Percentiles rank a stretch among this genome's conserved stretches.
phyloP scores from a whole-genome alignment of 371 early-diverging fungal genomes.

The Quaeritorhiza haematococci region DNA sequence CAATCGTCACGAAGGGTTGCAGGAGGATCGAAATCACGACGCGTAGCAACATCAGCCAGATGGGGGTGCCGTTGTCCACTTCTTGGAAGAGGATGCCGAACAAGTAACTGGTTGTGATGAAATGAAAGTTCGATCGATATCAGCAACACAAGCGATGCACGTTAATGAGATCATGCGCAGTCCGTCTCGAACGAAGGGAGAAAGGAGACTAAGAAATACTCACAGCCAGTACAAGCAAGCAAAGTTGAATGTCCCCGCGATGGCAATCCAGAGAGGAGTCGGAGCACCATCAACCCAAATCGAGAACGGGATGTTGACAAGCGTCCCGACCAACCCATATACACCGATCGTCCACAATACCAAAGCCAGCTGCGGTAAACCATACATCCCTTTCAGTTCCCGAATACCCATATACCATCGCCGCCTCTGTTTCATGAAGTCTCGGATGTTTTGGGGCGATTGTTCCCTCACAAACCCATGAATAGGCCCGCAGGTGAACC shows the following conservation, averaged over 20 bases:
- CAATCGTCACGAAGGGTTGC: slow-evolving; percentile 37
- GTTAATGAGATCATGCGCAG: too few species aligned
- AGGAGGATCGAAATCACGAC: slow-evolving; percentile 37
- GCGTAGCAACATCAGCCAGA: slow-evolving; percentile 27
- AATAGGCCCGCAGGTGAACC: slow-evolving; percentile 44
- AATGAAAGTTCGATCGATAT: too few species aligned
- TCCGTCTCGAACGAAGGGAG: not conserved
- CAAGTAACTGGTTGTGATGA: slow-evolving; percentile 41
- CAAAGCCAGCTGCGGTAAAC: slow-evolving; percentile 43
- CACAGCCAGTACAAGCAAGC: not conserved
- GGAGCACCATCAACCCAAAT: slow-evolving; percentile 12
- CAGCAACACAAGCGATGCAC: too few species aligned
- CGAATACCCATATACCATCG: slow-evolving; percentile 52
- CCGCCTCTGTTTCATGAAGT: slow-evolving; percentile 48
- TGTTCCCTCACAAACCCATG: slow-evolving; percentile 47
- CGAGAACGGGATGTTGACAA: slow-evolving; percentile 38
- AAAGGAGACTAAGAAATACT: not conserved
- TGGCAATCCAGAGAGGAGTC: slow-evolving; percentile 48
- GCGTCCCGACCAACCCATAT: slow-evolving; percentile 31
- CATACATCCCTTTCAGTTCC: slow-evolving; percentile 28
- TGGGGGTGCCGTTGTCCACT: slow-evolving; percentile 37
- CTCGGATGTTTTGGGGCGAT: slow-evolving; percentile 40
- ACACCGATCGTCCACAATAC: slow-evolving; percentile 47
- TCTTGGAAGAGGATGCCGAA: slow-evolving; percentile 46
- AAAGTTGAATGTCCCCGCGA: slow-evolving; percentile 41